Conservation (phyloP, 176 grass and related monocot species). For the Triticum turgidum region DNA sequence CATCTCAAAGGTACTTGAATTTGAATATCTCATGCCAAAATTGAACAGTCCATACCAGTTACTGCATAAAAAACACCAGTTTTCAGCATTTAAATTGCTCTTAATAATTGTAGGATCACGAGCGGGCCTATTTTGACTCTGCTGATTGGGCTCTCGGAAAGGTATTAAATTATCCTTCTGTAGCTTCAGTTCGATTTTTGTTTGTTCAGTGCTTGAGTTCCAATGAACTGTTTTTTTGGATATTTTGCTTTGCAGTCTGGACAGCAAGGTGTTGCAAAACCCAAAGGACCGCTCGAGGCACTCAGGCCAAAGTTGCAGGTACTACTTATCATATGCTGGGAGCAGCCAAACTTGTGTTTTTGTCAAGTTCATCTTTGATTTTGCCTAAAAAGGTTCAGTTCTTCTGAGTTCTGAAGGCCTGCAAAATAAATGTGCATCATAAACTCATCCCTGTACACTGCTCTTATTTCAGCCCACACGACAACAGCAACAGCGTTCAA, state of each 20-base stretch:
- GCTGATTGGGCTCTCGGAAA: constrained; percentile 95
- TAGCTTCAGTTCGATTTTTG: not conserved
- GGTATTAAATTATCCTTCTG: constrained; percentile 33
- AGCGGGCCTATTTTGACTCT: constrained; percentile 92
- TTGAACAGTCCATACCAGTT: not conserved
- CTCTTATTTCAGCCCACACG: constrained; percentile 67
- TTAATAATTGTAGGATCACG: constrained; percentile 67
- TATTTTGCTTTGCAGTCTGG: constrained; percentile 21
- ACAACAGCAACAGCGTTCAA: constrained; percentile 76
- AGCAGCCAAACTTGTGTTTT: not conserved
- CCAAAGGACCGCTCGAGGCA: constrained; percentile 89
- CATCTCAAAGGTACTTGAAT: constrained; percentile 73
- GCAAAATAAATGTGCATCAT: not conserved
- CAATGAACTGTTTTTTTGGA: not conserved
- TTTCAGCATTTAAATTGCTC: constrained; percentile 8
- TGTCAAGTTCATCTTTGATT: not conserved
- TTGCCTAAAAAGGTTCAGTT: not conserved
- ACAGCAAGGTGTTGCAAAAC: constrained; percentile 88
- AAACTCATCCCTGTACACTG: not conserved
- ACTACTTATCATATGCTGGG: not conserved
- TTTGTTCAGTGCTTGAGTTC: not conserved
- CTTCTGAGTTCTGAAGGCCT: not conserved
- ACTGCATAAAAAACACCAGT: not conserved
- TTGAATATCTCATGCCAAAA: not conserved
- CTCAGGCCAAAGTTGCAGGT: constrained; percentile 94